Evolutionary conservation across 1,284 basidiomycete genomes (phyloP), one percentile per base, ranked within the genome.

Genomic region (Irpex sp.): DNA sequence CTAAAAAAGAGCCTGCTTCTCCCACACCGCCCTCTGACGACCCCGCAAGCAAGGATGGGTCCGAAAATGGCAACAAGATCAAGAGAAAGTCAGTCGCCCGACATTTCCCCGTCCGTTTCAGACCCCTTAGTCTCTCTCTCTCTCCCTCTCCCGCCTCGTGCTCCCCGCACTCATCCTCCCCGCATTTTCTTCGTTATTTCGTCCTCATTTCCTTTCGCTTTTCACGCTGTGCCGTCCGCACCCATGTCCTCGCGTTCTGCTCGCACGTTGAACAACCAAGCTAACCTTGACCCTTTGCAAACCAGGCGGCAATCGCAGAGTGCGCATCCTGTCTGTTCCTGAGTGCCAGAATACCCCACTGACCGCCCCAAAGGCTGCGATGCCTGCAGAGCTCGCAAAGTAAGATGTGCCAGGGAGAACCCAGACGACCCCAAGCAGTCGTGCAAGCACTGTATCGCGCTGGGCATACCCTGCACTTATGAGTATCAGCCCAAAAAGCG

Each of bases 401-500:
- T 93, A 59, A 83, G 90, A 56, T 93, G 91, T 71, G 88, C 88
- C 7, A 81, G 88, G 68, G 91, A 93, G 70, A 88, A 88, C 68
- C 83, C 87, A 31, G 88, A 91, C 67, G 89, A 92, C 72, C 80
- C 83, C 17, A 89, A 87, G 74, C 85, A 85, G 68, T 82, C 87
- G 21, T 92, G 91, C 88, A 92, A 91, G 70, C 92, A 94, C 72
- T 95, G 92, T 74, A 81, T 88, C 68, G 85, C 91, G 1, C 85
- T 95, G 52, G 89, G 87, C 40, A 91, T 94, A 62, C 84, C 88
- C 11, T 95, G 93, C 74, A 94, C 92, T 0, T 96, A 94, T 70
- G 91, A 94, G 70, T 95, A 95, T 74, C 91, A 92, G 75, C 93
- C 93, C 15, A 94, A 94, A 81, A 95, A 95, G 76, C 82, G 93